Base-by-base conservation (phyloP, 768 basidiomycete genomes). In the Rubroboletus pulcherrimus region DNA sequence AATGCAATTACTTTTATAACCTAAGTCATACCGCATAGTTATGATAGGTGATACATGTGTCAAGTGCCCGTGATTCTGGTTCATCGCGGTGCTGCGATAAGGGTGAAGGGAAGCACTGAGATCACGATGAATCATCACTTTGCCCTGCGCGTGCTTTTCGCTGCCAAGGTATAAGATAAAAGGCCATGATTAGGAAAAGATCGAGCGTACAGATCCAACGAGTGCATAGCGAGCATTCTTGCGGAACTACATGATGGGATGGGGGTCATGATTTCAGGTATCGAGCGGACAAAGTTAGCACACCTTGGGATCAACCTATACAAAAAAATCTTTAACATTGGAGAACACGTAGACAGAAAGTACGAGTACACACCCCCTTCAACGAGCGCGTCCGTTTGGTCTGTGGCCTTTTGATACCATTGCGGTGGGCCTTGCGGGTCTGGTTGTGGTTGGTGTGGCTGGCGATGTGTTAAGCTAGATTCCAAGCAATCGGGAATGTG, bases 401-500 rank as follows among this genome's bases (percentile, higher is more conserved):
- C 73, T 79, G 76, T 51, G 92, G 88, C 73, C 81, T 84, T 79
- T 89, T 93, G 80, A 98, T 96, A 69, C 95, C 96, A 81, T 98
- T 98, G 63, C 90, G 84, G 81, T 98, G 96, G 63, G 96, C 93
- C 85, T 97, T 98, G 76, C 85, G 86, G 81, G 66, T 92, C 79
- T 97, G 93, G 81, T 96, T 97, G 83, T 96, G 94, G 75, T 91
- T 92, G 68, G 89, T 92, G 73, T 93, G 88, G 68, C 89, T 93
- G 59, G 55, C 8, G 44, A 43, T 7, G 43, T 12, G 45, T 70
- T 46, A 69, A 53, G 42, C 39, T 45, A 30, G 14, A 41, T 61
- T 50, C 56, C 47, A 59, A 37, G 26, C 5, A 19, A 38, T 31
- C 53, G 51, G 17, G 39, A 51, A 51, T 51, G 56, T 26, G 65